A percentile compares a stretch with the other conserved stretches of the same genome.
Evolutionary conservation across 495 filamentous ascomycete species (phyloP).

Genomic region (Penicillium lividum): DNA sequence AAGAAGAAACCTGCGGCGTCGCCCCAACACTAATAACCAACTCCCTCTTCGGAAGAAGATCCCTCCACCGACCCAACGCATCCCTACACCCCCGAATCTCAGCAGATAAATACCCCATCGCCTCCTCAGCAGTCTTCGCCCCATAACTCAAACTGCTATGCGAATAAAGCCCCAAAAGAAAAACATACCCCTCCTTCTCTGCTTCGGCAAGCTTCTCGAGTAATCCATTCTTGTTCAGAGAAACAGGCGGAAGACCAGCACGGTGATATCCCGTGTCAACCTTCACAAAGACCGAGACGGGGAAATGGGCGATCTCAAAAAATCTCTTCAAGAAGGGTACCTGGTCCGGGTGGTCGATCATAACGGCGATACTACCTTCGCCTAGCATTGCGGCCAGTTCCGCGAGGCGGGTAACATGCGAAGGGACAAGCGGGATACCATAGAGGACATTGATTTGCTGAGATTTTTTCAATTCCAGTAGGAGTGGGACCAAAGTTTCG

Average conservation of each 20-base stretch:
- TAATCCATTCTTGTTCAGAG: constrained; percentile 50
- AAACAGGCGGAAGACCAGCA: constrained; percentile 63
- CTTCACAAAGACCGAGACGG: constrained; percentile 67
- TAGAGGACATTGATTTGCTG: constrained; percentile 72
- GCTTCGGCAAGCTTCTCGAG: constrained; percentile 50
- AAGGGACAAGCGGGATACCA: constrained; percentile 69
- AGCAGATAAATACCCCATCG: constrained; percentile 55
- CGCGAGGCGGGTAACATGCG: constrained; percentile 58
- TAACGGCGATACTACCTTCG: constrained; percentile 56
- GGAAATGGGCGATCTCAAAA: constrained; percentile 35
- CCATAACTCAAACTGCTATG: constrained; percentile 77
- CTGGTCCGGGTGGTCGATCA: constrained; percentile 73
- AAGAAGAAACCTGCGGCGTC: constrained; percentile 71
- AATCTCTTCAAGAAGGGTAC: constrained; percentile 47
- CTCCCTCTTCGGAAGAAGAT: constrained; percentile 30
- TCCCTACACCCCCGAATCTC: constrained; percentile 63
- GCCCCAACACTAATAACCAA: constrained; percentile 76
- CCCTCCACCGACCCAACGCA: constrained; percentile 43
- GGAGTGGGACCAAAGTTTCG: constrained; percentile 64
- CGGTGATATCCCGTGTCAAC: constrained; percentile 78
- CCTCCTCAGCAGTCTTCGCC: constrained; percentile 48
- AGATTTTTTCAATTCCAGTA: constrained; percentile 55
- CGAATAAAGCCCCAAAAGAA: constrained; percentile 70
- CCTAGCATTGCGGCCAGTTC: constrained; percentile 51
- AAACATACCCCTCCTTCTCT: constrained; percentile 33